Evolutionary conservation across 176 grass and related monocot genomes (phyloP), one percentile per base, ranked within the genome.

Genomic region (Microstegium vimineum): DNA sequence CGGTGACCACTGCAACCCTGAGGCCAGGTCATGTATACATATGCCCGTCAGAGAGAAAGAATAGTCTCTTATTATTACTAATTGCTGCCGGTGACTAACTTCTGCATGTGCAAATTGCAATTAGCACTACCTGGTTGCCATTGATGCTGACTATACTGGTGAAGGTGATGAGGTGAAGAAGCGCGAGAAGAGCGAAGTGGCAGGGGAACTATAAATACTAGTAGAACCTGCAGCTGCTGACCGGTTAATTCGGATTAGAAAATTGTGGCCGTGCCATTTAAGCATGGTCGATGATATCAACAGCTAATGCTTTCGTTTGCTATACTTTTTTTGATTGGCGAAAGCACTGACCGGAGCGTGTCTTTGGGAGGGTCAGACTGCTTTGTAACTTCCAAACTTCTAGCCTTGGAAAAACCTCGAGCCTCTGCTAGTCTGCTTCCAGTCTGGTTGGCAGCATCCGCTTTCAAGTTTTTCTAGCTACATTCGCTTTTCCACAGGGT

Each of bases 1-100:
- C 90, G 22, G 90, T 92, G 20, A 92, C 83, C 72, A 92, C 45
- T 69, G 86, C 90, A 69, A 92, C 81, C 38, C 37, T 78, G 68
- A 8, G 22, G 37, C 14, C 5, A 42, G 67, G 67, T 69, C 1
- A 42, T 25, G 37, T 11, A 17, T 40, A n/a, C n/a, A 3, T 12
- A 9, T 46, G 54, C 28, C 14, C 40, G 18, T 61, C 56, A 73
- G 69, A 63, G 18, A 62, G 71, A 26, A 56, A 56, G 10, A 3
- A 59, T 8, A 59, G 22, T 4, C 54, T 59, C 54, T 59, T 56
- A 54, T 6, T 36, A 36, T 1, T 14, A 42, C 49, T 22, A 52
- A 22, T 56, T 23, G 54, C 54, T 59, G 54, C 54, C 9, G 9
- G 54, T 59, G n/a, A 59, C 54, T 3, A 59, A 25, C 54, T 34